Percentiles rank a stretch among this genome's conserved stretches.
Evolutionary conservation across 2,329 filamentous ascomycete genomes (phyloP).

Genomic region (Botryotinia calthae): DNA sequence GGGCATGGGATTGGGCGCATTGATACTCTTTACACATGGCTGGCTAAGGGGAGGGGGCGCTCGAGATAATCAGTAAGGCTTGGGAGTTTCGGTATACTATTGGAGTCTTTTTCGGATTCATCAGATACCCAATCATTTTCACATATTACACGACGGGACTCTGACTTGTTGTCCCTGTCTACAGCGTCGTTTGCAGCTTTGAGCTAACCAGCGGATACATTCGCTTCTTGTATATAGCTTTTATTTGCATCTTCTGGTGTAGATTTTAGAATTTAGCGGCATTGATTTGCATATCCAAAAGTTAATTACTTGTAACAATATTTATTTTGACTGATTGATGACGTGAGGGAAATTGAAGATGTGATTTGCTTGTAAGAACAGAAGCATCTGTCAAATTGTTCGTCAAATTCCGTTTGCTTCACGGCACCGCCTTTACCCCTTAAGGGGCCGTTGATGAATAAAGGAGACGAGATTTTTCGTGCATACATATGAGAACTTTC

Average conservation of each 20-base stretch:
- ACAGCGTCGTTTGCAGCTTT: not conserved
- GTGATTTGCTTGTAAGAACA: not conserved
- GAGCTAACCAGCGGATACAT: not conserved
- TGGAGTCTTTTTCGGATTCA: not conserved
- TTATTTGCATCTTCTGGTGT: not conserved
- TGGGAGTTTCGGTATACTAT: constrained; percentile 7
- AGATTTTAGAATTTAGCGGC: not conserved
- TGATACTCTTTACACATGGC: constrained; percentile 3
- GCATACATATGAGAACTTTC: not conserved
- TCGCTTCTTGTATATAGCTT: constrained; percentile 6
- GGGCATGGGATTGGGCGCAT: not conserved
- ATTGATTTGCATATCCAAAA: not conserved
- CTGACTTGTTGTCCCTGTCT: not conserved
- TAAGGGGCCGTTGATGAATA: not conserved
- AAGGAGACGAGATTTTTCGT: not conserved
- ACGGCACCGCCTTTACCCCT: not conserved
- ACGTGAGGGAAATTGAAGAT: not conserved
- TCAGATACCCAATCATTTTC: constrained; percentile 15
- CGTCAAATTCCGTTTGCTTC: not conserved
- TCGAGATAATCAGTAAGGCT: not conserved
- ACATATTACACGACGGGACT: not conserved
- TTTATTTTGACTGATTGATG: not conserved
- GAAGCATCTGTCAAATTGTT: not conserved
- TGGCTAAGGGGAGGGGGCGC: not conserved
- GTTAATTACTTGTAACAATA: not conserved